Evolutionary conservation across 352 stramenopile species (phyloP), one percentile per base, ranked within the genome.

Genomic region (Globisporangium parvum): DNA sequence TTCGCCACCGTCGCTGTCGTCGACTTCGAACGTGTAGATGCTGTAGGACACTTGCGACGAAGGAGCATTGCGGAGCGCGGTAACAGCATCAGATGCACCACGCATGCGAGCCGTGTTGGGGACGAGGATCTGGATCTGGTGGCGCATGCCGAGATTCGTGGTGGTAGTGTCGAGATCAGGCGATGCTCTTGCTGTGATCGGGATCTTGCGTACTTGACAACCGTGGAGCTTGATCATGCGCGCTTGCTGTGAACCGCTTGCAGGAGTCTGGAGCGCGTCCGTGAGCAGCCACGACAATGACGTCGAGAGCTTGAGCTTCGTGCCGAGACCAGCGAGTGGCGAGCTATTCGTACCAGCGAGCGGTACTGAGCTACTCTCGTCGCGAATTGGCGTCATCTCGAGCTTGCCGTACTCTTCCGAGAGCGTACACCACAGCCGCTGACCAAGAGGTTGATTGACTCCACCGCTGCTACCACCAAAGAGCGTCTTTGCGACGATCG

Each of bases 351-450:
- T 23, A 4, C 26, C 37, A 6, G 21, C 4, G 0, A 6, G 6
- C n/a, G 41, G 41, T 26, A 8, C 26, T 18, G 49, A 46, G 5
- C 17, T 24, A 28, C 26, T 31, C 15, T 68, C 52, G 26, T 66
- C 60, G 24, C 63, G 60, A 2, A 70, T 53, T 10, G 72, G 73
- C 1, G 65, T 64, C 57, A 88, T 69, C 55, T 88, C 75, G 9
- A 86, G 59, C 51, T 69, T 80, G n/a, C 69, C 70, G 37, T 80
- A 66, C 24, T 86, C 75, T 51, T 88, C 77, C 0, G 65, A 85
- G n/a, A 86, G 57, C 28, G 65, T 73, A 20, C 76, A 84, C 57
- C 73, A 78, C 48, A 86, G 69, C 14, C 70, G 48, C 39, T 85
- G 75, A 0, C 62, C 55, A 4, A 59, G 24, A 39, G 52, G 55